Evolutionary conservation across 331 rosid species (phyloP), one percentile per base, ranked within the genome.

Genomic region (Quercus lobata): DNA sequence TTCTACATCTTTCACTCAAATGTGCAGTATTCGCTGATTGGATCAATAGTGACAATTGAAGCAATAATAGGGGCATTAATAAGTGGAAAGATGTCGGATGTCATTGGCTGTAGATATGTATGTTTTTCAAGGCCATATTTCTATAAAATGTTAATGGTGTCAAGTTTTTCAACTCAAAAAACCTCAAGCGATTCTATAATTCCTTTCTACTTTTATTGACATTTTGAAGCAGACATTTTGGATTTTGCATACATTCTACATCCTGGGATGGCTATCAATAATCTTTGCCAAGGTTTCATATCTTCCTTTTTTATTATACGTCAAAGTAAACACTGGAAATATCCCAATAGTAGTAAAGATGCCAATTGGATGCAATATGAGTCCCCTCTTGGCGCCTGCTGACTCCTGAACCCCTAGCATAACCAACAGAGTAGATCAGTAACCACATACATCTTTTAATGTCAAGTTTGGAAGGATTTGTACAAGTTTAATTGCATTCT

Each of bases 21-120:
- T 69, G 56, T 55, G 78, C 84, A 89, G 89, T 83, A 81, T 73
- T 81, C 89, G 34, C 46, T 83, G 41, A 85, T 89, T 19, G 92
- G 92, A 55, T 87, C 90, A 35, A 71, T 89, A 71, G 44, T 87
- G 83, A 83, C 88, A 7, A 74, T 79, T 46, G 90, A 89, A 72
- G 90, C 88, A n/a, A 83, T 87, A 84, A 53, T 83, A 56, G 92
- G 92, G 5, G 89, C 90, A 44, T 19, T 85, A 12, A 57, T 76
- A 62, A 79, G 85, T 72, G 90, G 92, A 15, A 87, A 54, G 71
- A 58, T 71, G 60, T 78, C 92, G 21, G 89, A 87, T 82, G 76
- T 14, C 54, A 25, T 85, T 61, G 90, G 91, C 7, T 62, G 90
- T 82, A 89, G 90, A 74, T 77, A 86, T 46, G 89, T 89, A 85